Evolutionary conservation across 306 rosid species (phyloP), one percentile per base, ranked within the genome.

Genomic region (Rubus idaeus): DNA sequence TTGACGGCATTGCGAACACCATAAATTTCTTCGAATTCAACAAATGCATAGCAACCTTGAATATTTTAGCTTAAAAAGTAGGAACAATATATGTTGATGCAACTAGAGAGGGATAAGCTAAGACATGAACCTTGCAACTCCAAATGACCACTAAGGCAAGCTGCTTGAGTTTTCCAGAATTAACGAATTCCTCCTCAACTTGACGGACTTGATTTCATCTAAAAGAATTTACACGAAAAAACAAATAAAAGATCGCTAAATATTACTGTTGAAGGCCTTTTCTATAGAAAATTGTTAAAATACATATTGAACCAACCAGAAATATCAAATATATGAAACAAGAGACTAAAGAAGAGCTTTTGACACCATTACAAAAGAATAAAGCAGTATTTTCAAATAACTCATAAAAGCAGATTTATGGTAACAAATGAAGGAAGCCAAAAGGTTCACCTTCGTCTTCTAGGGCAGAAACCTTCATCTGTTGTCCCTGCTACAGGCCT

Each of bases 191-290:
- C 79, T 89, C 94, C 87, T 90, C 97, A 61, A 95, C 86, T 83
- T 95, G 68, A 95, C 96, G 60, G 99, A 95, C 86, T 89, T 92
- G 60, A 92, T 88, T 87, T 89, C 97, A 61, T 86, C 99, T 95
- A 26, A 16, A 75, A 14, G 45, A 4, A 53, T 53, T 10, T n/a
- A 75, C 4, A 21, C 12, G 13, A 11, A 71, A 62, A n/a, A 26
- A 26, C 30, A 63, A 41, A 44, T 6, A 17, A 58, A 12, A 42
- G 3, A 40, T 68, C 6, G 26, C 8, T 23, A 7, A 18, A 57
- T 40, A 61, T 12, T 61, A 16, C 66, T 12, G 41, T 5, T 7
- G 10, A 12, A 23, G 11, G 17, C 17, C 40, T 10, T 20, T 0
- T 1, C 9, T 1, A 58, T 8, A 21, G 6, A 12, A 14, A 21